Percentiles rank a stretch among this genome's conserved stretches.
Evolutionary conservation across 371 early-diverging fungal genomes (phyloP).

Genomic region (Mortierella sp.): DNA sequence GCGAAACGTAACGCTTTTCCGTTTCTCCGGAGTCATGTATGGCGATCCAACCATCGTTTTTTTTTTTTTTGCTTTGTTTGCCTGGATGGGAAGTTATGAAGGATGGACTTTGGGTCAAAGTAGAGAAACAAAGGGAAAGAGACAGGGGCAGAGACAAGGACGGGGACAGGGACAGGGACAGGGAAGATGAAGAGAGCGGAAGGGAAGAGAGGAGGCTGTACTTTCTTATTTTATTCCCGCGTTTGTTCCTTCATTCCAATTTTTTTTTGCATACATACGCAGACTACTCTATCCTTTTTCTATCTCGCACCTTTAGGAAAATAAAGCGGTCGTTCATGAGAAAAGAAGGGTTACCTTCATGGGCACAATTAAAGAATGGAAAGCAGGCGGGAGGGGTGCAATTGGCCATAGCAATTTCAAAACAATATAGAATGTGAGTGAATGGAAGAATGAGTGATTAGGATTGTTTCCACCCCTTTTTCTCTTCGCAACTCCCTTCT

Average conservation of each 20-base stretch:
- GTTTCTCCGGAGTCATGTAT: neutral
- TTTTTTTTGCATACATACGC: neutral
- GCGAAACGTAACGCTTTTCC: neutral
- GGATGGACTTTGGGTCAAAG: no score
- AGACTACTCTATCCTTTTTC: neutral
- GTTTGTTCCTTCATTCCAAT: neutral
- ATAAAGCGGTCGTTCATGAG: neutral
- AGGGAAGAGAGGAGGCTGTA: neutral
- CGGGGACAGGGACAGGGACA: neutral
- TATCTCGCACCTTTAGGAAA: neutral
- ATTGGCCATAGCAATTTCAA: no score
- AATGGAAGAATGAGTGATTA: no score
- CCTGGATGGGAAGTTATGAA: no score
- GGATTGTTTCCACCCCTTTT: no score
- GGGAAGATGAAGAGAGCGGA: neutral
- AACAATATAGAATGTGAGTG: no score
- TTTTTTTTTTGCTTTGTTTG: no score
- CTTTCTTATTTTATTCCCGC: neutral
- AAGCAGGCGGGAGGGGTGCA: no score
- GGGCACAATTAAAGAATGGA: no score
- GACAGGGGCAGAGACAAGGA: neutral
- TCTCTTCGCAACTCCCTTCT: neutral
- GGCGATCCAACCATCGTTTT: neutral
- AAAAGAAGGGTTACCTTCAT: no score
- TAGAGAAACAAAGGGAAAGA: neutral